phyloP scores from a whole-genome alignment of 108 stramenopile species.

The Pseudonitzschia delicatissima region DNA sequence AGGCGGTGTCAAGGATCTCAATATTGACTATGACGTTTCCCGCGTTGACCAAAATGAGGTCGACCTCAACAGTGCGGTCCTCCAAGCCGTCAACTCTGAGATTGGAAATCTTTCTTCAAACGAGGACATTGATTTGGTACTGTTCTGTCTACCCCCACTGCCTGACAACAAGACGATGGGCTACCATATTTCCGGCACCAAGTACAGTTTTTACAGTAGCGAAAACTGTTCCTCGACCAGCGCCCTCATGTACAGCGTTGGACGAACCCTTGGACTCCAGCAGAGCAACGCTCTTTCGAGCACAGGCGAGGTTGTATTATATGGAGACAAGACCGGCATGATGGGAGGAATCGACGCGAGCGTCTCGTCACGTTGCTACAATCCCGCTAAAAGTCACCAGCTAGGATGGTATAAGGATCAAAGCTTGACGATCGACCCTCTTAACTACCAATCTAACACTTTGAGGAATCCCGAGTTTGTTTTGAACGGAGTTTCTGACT shows the following conservation, averaged over 20 bases:
- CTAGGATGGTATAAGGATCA: conserved; percentile 48
- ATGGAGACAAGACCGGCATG: conserved; percentile 46
- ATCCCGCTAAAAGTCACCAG: conserved; percentile 51
- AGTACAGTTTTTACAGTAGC: conserved; percentile 42
- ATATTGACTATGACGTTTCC: conserved; percentile 11
- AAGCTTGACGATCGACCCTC: not conserved
- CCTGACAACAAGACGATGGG: conserved; percentile 18
- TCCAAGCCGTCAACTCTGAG: not conserved
- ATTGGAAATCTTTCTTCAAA: not conserved
- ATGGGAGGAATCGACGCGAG: conserved; percentile 39
- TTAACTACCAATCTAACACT: no score
- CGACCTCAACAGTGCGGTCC: not conserved
- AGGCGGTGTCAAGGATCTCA: not conserved
- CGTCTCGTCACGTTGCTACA: conserved; percentile 45
- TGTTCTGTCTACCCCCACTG: conserved; percentile 36
- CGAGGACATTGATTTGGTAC: conserved; percentile 25
- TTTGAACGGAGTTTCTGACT: not conserved
- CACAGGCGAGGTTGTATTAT: conserved; percentile 24
- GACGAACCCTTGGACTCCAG: conserved; percentile 51
- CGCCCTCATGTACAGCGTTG: conserved; percentile 54
- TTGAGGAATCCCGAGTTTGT: not conserved
- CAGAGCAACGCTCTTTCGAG: conserved; percentile 38
- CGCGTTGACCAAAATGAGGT: not conserved
- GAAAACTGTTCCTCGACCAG: conserved; percentile 16
- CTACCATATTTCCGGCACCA: conserved; percentile 28